Base-by-base conservation (phyloP, 169 alveolate genomes). In the Plasmodium berghei region DNA sequence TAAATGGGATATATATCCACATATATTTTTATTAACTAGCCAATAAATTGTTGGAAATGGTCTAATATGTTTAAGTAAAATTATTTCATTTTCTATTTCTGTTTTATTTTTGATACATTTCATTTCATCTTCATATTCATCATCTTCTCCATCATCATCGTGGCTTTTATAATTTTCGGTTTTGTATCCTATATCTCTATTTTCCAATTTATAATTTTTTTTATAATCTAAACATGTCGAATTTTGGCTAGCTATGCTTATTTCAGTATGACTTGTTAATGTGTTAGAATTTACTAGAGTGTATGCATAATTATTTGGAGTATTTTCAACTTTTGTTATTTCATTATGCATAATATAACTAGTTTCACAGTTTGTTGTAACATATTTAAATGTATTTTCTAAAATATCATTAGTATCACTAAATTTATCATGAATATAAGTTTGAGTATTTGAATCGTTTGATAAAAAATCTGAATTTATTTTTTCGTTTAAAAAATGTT, bases 31-130 rank as follows among this genome's bases (percentile, higher is more conserved):
- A 54, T 92, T 93, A 14, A 83, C 89, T 52, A 94, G 48, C 95
- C 95, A 94, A 24, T 90, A 94, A 22, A 74, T 87, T 14, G 96
- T 94, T 14, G 96, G 96, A 85, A 94, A 94, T 18, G 96, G 96
- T 46, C 87, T 87, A 34, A 94, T 71, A 40, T 71, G 45, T 46
- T 49, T 73, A 40, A 92, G 69, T 46, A 85, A 86, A 14, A 46
- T 45, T 26, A 93, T 8, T 46, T 66, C 62, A 49, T 66, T 66
- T 62, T 72, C 91, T 5, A 90, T 26, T 10, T 55, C 86, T 16
- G 73, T 28, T 26, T 58, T 28, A 52, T 72, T 10, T 69, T 63
- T 63, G 34, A 42, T 10, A 28, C 48, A 73, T 59, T 86, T 75
- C 20, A 86, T 70, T 1, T 66, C 59, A 52, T 58, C 55, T 46